Conservation (phyloP, 164 flowering plant species). For the Saururus chinensis region DNA sequence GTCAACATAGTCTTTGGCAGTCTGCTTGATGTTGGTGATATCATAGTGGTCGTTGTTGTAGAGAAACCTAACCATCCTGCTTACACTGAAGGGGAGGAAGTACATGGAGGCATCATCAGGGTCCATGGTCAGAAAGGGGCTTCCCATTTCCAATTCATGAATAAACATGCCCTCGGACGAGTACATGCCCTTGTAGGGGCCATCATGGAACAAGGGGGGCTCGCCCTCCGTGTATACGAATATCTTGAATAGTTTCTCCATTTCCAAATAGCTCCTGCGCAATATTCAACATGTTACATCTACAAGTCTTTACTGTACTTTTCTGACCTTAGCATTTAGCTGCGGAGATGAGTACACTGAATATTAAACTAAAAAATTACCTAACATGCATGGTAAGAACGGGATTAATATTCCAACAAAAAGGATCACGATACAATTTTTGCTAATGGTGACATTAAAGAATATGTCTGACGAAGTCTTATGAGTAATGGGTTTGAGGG, state of each 20-base stretch:
- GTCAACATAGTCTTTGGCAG: slow-evolving; percentile 23
- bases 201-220: slow-evolving; percentile 51
- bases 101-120: slow-evolving; percentile 32
- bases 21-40: slow-evolving; percentile 21
- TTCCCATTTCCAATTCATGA: slow-evolving; percentile 35
- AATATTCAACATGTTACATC: no score
- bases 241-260: slow-evolving; percentile 61
- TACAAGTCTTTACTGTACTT: no score
- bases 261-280: slow-evolving; percentile 53
- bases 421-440: no score
- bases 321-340: no score
- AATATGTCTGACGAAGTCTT: no score
- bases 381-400: no score
- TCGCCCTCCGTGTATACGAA: slow-evolving; percentile 68
- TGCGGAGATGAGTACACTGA: no score
- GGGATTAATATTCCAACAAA: no score
- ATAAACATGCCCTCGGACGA: slow-evolving; percentile 62
- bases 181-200: slow-evolving; percentile 62
- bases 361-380: no score
- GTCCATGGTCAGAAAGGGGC: slow-evolving; percentile 21
- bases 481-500: no score
- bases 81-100: slow-evolving; percentile 47
- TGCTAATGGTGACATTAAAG: no score
- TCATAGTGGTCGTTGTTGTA: slow-evolving; percentile 21
- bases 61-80: slow-evolving; percentile 24